A percentile compares a stretch with the other conserved stretches of the same genome.
Conservation (phyloP, 768 basidiomycete species). For the Tylopilus sp. region DNA sequence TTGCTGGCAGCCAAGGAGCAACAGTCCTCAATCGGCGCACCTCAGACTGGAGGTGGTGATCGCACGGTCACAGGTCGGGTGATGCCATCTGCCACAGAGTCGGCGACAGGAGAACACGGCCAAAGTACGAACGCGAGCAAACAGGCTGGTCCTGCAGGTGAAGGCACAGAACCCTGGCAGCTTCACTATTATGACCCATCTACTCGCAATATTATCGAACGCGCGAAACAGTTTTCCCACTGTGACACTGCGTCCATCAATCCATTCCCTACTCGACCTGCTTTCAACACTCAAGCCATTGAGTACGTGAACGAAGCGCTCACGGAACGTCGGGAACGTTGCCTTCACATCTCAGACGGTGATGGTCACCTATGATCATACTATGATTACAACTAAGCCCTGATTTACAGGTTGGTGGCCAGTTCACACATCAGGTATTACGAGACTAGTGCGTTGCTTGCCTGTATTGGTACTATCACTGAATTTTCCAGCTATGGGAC, state of each 20-base stretch:
- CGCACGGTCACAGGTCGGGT: no score
- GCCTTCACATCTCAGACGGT: not conserved
- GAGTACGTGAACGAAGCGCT: not conserved
- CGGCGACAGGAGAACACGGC: no score
- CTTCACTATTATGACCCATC: slow-evolving; percentile 1
- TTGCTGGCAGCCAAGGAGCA: not conserved
- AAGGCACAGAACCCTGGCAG: not conserved
- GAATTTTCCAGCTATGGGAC: slow-evolving; percentile 4
- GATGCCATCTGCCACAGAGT: no score
- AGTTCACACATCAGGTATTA: not conserved
- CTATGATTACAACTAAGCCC: no score
- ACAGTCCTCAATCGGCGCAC: not conserved
- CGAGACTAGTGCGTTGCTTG: slow-evolving; percentile 1
- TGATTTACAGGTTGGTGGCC: slow-evolving; percentile 10
- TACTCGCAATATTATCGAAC: no score
- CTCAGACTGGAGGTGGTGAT: not conserved
- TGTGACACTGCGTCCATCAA: not conserved
- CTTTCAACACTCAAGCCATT: not conserved
- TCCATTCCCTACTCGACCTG: not conserved
- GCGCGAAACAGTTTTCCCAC: no score
- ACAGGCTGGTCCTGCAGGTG: not conserved
- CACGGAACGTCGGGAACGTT: not conserved
- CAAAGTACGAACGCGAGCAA: no score
- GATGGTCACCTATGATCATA: not conserved
- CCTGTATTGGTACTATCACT: no score